These are phyloP conservation scores for Lagerstroemia speciosa DNA, from an alignment of 345 rosid species.

Conservation along the genomic window DNA sequence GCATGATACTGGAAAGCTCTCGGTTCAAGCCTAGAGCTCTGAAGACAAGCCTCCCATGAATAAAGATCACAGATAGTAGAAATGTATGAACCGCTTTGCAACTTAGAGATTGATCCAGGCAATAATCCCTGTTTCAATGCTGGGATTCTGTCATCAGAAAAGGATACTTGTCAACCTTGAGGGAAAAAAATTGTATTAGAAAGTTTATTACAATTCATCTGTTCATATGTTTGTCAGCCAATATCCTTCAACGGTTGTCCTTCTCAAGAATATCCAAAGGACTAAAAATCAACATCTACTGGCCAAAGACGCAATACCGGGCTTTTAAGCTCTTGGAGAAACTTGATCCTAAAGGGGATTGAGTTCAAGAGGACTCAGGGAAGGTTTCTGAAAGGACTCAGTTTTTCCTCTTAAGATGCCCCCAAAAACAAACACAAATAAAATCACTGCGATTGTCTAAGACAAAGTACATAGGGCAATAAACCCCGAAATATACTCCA, in stretches of 20 bases:
- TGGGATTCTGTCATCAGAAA: neutral
- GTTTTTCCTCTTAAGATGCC: neutral
- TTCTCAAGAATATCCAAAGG: neutral
- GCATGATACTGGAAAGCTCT: conserved; percentile 1
- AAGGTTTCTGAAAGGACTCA: neutral
- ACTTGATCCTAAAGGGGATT: neutral
- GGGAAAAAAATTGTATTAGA: neutral
- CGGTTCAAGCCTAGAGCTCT: neutral
- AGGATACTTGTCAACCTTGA: neutral
- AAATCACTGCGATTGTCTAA: neutral
- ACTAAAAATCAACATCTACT: neutral
- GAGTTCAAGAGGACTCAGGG: no score
- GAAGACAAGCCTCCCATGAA: neutral
- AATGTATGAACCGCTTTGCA: neutral
- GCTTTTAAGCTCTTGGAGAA: neutral
- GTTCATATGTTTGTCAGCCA: neutral
- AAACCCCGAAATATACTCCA: neutral
- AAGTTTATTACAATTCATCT: neutral
- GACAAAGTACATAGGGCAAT: neutral
- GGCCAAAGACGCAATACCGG: neutral
- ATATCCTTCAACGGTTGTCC: neutral
- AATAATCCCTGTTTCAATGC: neutral
- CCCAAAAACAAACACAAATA: neutral
- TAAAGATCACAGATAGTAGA: neutral
- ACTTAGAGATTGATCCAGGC: neutral